Conservation (phyloP, 306 rosid species). For the Vigna mungo region DNA sequence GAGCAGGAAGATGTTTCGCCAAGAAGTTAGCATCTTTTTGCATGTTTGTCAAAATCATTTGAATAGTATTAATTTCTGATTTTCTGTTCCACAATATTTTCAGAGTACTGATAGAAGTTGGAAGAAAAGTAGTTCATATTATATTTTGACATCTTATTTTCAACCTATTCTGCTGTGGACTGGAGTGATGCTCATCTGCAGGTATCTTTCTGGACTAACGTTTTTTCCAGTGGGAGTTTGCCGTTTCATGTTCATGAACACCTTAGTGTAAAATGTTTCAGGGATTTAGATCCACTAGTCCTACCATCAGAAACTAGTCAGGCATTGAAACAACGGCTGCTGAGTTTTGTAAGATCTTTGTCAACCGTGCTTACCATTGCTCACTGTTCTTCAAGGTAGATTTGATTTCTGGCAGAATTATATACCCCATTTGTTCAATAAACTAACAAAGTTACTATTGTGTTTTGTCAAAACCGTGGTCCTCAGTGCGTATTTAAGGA, state of each 20-base stretch:
- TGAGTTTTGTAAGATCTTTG: conserved; percentile 78
- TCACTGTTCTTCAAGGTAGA: conserved; percentile 88
- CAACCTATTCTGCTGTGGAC: conserved; percentile 89
- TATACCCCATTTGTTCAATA: not conserved
- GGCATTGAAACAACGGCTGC: conserved; percentile 73
- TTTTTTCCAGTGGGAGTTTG: conserved; percentile 33
- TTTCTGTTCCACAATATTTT: conserved; percentile 43
- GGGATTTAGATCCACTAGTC: conserved; percentile 81
- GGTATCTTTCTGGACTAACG: conserved; percentile 55
- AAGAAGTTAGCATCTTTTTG: conserved; percentile 54
- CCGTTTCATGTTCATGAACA: conserved; percentile 41
- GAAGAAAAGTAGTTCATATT: conserved; percentile 71
- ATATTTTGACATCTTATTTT: conserved; percentile 69
- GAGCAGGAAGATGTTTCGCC: conserved; percentile 68
- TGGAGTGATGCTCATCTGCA: conserved; percentile 83
- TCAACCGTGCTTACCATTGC: conserved; percentile 91
- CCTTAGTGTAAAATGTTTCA: conserved; percentile 52
- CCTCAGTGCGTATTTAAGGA: no score
- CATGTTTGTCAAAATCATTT: conserved; percentile 30
- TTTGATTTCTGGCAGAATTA: conserved; percentile 34
- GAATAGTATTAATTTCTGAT: conserved; percentile 33
- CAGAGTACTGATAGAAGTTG: conserved; percentile 81
- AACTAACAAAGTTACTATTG: conserved; percentile 15
- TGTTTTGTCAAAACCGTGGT: not conserved
- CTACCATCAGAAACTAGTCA: conserved; percentile 75